Conservation (phyloP, 805 yeast species). For the Starmerella apicola region DNA sequence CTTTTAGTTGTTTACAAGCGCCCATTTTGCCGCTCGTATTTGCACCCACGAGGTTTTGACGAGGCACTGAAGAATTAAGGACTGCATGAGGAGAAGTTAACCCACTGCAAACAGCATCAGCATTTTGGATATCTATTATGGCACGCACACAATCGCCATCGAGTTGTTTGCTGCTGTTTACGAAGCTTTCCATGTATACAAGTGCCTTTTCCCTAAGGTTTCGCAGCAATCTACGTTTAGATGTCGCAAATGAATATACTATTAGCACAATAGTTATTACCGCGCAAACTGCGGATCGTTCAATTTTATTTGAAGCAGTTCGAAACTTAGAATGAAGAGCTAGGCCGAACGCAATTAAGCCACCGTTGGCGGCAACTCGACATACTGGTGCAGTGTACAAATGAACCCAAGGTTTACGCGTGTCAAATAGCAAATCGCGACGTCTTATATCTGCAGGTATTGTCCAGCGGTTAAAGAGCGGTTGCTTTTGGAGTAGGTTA, state of each 20-base stretch:
- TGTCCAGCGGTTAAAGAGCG: constrained; percentile 22
- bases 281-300: constrained; percentile 15
- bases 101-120: constrained; percentile 24
- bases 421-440: constrained; percentile 13
- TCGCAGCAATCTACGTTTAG: constrained; percentile 26
- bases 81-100: constrained; percentile 1
- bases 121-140: constrained; percentile 23
- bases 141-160: constrained; percentile 24
- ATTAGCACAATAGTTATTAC: constrained; percentile 23
- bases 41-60: not conserved
- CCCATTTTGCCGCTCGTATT: not conserved
- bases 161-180: constrained; percentile 20
- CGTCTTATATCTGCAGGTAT: constrained; percentile 15
- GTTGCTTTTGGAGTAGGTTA: constrained; percentile 34
- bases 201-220: constrained; percentile 24
- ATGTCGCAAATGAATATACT: constrained; percentile 25
- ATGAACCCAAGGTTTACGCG: constrained; percentile 14
- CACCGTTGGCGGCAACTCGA: constrained; percentile 29
- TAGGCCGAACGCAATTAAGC: constrained; percentile 26
- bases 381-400: constrained; percentile 12
- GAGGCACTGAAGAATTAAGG: not conserved
- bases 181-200: constrained; percentile 20
- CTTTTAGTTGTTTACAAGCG: constrained; percentile 26
- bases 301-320: constrained; percentile 1
- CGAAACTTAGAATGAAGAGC: constrained; percentile 23